phyloP scores from a whole-genome alignment of 1,139 yeast genomes.

The Taiozyma onychis region DNA sequence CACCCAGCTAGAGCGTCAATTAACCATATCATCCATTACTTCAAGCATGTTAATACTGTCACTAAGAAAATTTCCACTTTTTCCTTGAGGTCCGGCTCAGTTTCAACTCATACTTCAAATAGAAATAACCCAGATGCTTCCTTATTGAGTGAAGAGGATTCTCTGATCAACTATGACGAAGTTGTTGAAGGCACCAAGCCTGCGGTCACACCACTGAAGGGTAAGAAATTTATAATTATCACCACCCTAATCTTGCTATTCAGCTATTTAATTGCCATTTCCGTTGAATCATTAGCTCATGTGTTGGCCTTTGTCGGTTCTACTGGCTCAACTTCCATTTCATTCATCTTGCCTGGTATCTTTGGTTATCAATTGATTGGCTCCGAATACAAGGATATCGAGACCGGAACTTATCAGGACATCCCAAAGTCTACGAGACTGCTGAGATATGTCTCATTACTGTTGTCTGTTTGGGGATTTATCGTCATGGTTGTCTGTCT shows the following conservation, averaged over 20 bases:
- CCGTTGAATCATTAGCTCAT: conserved; percentile 74
- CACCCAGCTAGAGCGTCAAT: conserved; percentile 75
- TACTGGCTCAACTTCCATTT: conserved; percentile 90
- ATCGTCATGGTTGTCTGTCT: conserved; percentile 75
- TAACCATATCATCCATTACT: conserved; percentile 58
- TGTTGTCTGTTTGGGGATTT: conserved; percentile 68
- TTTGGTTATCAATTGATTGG: conserved; percentile 72
- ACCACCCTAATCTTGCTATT: conserved; percentile 57
- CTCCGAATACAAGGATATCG: conserved; percentile 34
- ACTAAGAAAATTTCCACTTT: conserved; percentile 16
- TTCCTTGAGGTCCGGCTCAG: conserved; percentile 5
- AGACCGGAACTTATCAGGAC: conserved; percentile 20
- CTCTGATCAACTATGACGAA: conserved; percentile 23
- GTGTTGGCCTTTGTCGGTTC: conserved; percentile 92
- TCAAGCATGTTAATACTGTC: conserved; percentile 15
- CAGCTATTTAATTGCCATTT: conserved; percentile 69
- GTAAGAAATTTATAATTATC: conserved; percentile 51
- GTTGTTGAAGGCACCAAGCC: conserved; percentile 28
- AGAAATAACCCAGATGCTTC: not conserved
- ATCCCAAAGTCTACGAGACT: conserved; percentile 37
- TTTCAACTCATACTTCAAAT: not conserved
- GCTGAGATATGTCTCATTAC: conserved; percentile 54
- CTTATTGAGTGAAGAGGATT: conserved; percentile 8
- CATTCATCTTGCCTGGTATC: conserved; percentile 87
- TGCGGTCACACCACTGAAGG: conserved; percentile 24